Percentiles rank a stretch among this genome's conserved stretches.
These are phyloP conservation scores for Tolypocladium nubicola DNA, from an alignment of 2,329 filamentous ascomycete genomes.

Conservation along the genomic window DNA sequence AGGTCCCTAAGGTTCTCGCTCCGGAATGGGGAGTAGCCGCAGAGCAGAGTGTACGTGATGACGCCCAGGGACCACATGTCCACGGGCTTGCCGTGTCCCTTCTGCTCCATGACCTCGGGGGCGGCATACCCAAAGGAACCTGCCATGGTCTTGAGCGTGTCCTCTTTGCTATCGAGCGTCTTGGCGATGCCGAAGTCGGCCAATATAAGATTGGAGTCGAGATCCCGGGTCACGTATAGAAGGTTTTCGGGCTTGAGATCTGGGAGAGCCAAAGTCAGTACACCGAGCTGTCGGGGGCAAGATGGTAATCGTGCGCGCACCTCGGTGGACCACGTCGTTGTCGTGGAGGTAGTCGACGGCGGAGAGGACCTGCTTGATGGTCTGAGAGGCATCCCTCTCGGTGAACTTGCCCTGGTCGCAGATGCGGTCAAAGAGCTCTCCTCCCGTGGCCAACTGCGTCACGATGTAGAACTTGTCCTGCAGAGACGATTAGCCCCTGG, in stretches of 20 bases:
- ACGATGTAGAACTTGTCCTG: constrained; percentile 99
- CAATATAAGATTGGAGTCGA: constrained; percentile 76
- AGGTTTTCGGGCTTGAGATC: constrained; percentile 98
- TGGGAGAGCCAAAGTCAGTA: constrained; percentile 23
- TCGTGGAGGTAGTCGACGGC: constrained; percentile 91
- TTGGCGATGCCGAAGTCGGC: constrained; percentile 99
- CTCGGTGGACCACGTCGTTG: constrained; percentile 93
- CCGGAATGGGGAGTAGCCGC: constrained; percentile 95
- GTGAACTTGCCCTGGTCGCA: constrained; percentile 98
- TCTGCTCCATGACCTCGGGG: constrained; percentile 96
- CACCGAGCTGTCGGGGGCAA: background rate
- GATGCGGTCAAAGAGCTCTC: constrained; percentile 95
- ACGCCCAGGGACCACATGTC: constrained; percentile 99
- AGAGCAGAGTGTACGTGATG: constrained; percentile 96
- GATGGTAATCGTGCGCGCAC: constrained; percentile 31
- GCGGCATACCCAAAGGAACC: constrained; percentile 97
- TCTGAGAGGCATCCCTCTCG: constrained; percentile 93
- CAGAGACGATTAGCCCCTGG: background rate
- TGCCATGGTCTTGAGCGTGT: constrained; percentile 95
- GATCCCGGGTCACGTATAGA: constrained; percentile 72
- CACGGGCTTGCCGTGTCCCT: constrained; percentile 93
- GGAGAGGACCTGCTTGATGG: constrained; percentile 84
- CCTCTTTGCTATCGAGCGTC: constrained; percentile 83
- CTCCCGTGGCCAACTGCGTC: constrained; percentile 88
- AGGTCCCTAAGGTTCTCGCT: constrained; percentile 88